Conservation (phyloP, 176 grass and related monocot species). For the Aegilops bicornis region DNA sequence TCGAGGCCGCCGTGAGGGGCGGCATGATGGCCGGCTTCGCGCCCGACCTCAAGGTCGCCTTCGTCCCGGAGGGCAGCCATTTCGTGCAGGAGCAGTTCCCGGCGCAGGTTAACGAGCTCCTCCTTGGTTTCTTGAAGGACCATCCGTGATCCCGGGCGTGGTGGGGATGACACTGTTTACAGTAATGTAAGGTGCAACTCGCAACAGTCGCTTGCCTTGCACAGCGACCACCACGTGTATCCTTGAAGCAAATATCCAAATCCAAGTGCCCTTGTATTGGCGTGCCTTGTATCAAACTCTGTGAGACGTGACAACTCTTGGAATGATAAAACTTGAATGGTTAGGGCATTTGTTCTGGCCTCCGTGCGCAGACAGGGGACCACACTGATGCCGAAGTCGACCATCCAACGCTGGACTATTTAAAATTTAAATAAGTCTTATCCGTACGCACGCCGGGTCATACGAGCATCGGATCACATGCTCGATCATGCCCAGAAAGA, state of each 20-base stretch:
- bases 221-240: not conserved
- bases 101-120: not conserved
- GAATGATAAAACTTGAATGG: no score
- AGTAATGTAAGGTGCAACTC: not conserved
- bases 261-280: not conserved
- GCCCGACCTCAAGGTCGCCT: not conserved
- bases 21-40: slow-evolving; percentile 7
- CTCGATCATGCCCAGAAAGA: no score
- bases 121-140: not conserved
- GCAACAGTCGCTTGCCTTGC: not conserved
- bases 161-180: not conserved
- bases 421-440: no score
- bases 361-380: no score
- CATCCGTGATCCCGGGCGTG: not conserved
- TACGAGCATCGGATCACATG: no score
- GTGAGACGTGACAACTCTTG: no score
- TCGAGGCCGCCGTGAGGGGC: slow-evolving; percentile 36
- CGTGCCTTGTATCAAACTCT: no score
- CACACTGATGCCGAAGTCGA: no score
- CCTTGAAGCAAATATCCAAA: not conserved
- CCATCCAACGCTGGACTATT: no score
- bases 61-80: not conserved
- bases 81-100: not conserved
- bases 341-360: no score
- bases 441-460: no score